Percentiles rank a stretch among this genome's conserved stretches.
phyloP scores from a whole-genome alignment of 1,284 basidiomycete species.

The Exobasidium rhododendri region DNA sequence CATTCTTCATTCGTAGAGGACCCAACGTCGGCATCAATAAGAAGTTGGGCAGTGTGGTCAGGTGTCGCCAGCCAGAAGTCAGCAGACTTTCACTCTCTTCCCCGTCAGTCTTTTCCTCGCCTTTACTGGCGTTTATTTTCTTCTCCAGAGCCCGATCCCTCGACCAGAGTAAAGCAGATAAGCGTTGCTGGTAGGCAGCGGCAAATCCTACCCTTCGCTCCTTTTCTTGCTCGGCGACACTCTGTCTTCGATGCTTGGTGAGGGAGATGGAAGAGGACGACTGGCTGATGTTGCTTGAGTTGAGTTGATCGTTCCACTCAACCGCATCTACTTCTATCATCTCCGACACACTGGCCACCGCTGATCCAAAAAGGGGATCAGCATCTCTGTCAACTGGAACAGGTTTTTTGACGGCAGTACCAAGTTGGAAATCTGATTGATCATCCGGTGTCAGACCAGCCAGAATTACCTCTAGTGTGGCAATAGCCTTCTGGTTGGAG shows the following conservation, averaged over 20 bases:
- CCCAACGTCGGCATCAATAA: slow-evolving; percentile 7
- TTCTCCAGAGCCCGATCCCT: not conserved
- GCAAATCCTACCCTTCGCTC: slow-evolving; percentile 14
- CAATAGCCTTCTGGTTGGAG: not conserved
- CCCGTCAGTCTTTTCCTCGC: not conserved
- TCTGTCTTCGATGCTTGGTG: not conserved
- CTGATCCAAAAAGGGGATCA: slow-evolving; percentile 9
- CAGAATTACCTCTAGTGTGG: slow-evolving; percentile 3
- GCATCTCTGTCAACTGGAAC: slow-evolving; percentile 10
- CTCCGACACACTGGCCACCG: slow-evolving; percentile 9
- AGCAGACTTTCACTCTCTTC: slow-evolving; percentile 6
- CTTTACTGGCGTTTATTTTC: not conserved
- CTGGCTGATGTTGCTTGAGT: not conserved
- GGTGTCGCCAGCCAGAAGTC: slow-evolving; percentile 8
- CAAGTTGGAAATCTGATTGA: not conserved
- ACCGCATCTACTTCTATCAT: slow-evolving; percentile 11
- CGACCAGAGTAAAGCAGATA: slow-evolving; percentile 13
- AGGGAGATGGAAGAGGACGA: not conserved
- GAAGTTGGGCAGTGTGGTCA: slow-evolving; percentile 10
- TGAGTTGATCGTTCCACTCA: slow-evolving; percentile 10
- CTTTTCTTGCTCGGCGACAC: slow-evolving; percentile 8
- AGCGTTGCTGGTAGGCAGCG: slow-evolving; percentile 16
- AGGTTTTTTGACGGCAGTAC: not conserved
- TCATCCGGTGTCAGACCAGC: slow-evolving; percentile 5
- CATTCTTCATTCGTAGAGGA: not conserved